A percentile compares a stretch with the other conserved stretches of the same genome.
Conservation (phyloP, 73 alveolate genomes). For the Paramecium octaurelia region DNA sequence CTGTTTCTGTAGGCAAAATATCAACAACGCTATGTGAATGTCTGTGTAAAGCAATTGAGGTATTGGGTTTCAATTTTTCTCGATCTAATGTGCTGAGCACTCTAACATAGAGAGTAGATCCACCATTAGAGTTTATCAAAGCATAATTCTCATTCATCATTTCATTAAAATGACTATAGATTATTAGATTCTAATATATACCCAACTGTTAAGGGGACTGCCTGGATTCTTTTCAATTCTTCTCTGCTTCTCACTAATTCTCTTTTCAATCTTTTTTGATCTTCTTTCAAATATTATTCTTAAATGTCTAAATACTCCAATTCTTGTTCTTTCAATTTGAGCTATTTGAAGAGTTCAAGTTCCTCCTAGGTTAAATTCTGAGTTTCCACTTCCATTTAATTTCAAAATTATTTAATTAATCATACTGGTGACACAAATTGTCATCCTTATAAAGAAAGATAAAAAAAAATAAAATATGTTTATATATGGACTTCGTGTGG, state of each 20-base stretch:
- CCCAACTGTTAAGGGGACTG: conserved; percentile 94
- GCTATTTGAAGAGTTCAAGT: conserved; percentile 89
- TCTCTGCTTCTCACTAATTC: conserved; percentile 97
- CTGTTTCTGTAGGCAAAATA: conserved; percentile 98
- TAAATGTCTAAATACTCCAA: conserved; percentile 94
- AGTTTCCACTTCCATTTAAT: conserved; percentile 32
- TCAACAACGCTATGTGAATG: conserved; percentile 99
- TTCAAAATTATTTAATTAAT: not conserved
- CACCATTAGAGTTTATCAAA: conserved; percentile 94
- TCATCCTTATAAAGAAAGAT: not conserved
- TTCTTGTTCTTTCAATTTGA: conserved; percentile 94
- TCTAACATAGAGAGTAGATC: conserved; percentile 96
- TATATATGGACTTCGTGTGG: conserved; percentile 23
- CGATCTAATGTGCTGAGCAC: conserved; percentile 98
- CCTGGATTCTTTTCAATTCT: conserved; percentile 93
- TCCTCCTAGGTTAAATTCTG: conserved; percentile 50
- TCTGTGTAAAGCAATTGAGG: conserved; percentile 98
- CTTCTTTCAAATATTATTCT: conserved; percentile 98
- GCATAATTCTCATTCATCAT: conserved; percentile 99
- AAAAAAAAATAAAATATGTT: not conserved
- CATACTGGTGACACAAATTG: conserved; percentile 30
- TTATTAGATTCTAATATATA: not conserved
- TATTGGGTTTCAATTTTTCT: conserved; percentile 96
- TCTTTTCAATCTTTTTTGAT: conserved; percentile 94
- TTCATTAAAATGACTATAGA: conserved; percentile 92